Conservation (phyloP, 1,284 basidiomycete genomes). For the Tylopilus orsonianus region DNA sequence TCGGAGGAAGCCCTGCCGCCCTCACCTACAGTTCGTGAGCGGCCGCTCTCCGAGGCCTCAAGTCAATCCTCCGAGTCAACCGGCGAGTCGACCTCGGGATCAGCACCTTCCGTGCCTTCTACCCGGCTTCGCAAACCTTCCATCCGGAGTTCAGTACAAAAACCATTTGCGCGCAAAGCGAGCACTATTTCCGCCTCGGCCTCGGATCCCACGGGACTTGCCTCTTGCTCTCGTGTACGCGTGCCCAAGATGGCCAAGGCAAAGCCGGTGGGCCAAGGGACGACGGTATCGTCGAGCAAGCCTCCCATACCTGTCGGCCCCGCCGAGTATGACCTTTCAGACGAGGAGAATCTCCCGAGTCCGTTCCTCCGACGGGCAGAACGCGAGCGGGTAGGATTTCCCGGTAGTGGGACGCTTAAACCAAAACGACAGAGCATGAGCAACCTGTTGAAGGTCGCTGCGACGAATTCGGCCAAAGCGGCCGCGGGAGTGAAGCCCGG, state of each 20-base stretch:
- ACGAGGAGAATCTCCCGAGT: conserved; percentile 82
- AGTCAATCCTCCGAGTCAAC: conserved; percentile 30
- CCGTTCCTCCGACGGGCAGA: conserved; percentile 72
- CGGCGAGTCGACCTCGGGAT: conserved; percentile 16
- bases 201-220: conserved; percentile 33
- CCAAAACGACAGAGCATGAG: conserved; percentile 49
- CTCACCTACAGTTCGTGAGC: conserved; percentile 35
- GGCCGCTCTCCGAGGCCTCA: conserved; percentile 24
- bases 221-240: conserved; percentile 14
- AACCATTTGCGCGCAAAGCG: conserved; percentile 18
- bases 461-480: conserved; percentile 51
- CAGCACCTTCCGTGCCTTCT: conserved; percentile 10
- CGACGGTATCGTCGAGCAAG: conserved; percentile 10
- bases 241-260: conserved; percentile 17
- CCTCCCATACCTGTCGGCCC: conserved; percentile 9
- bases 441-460: conserved; percentile 59
- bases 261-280: conserved; percentile 5
- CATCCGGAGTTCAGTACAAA: conserved; percentile 23
- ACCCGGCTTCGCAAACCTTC: conserved; percentile 36
- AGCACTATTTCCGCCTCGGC: conserved; percentile 26
- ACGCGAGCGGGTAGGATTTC: conserved; percentile 32
- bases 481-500: conserved; percentile 24
- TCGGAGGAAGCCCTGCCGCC: conserved; percentile 27
- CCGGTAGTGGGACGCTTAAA: conserved; percentile 21
- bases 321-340: conserved; percentile 60